phyloP scores from a whole-genome alignment of 768 basidiomycete genomes.

The Lentinula sp. region DNA sequence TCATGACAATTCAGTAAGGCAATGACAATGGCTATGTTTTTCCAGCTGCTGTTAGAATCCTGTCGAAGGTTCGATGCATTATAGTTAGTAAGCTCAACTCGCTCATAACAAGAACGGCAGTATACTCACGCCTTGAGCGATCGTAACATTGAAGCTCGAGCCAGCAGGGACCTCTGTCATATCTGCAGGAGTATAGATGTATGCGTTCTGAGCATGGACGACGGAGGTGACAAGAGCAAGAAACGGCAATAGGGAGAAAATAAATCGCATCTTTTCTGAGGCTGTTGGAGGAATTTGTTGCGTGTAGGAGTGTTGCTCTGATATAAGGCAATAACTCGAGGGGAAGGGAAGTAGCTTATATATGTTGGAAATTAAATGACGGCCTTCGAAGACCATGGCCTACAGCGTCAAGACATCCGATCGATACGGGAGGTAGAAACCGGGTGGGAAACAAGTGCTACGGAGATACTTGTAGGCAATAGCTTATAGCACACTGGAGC shows the following conservation, averaged over 20 bases:
- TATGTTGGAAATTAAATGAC: background rate
- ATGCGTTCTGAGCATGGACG: background rate
- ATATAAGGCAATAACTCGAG: background rate
- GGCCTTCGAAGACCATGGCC: background rate
- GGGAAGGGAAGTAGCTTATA: background rate
- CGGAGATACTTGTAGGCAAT: too few species aligned
- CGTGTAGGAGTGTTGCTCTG: background rate
- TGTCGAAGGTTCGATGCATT: background rate
- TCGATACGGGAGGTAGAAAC: background rate
- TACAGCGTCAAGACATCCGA: background rate
- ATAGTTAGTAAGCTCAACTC: background rate
- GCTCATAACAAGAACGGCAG: background rate
- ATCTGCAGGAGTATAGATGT: background rate
- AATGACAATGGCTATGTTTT: background rate
- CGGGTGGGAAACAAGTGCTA: background rate
- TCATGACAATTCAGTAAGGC: background rate
- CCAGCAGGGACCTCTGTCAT: background rate
- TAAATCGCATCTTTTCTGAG: background rate
- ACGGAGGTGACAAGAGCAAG: background rate
- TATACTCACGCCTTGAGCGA: background rate
- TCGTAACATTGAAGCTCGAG: background rate
- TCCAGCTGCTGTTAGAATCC: background rate
- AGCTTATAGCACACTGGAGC: too few species aligned
- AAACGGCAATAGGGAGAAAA: background rate
- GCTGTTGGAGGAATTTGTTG: background rate